phyloP scores from a whole-genome alignment of 1,284 basidiomycete genomes.

The Puccinia coronata region DNA sequence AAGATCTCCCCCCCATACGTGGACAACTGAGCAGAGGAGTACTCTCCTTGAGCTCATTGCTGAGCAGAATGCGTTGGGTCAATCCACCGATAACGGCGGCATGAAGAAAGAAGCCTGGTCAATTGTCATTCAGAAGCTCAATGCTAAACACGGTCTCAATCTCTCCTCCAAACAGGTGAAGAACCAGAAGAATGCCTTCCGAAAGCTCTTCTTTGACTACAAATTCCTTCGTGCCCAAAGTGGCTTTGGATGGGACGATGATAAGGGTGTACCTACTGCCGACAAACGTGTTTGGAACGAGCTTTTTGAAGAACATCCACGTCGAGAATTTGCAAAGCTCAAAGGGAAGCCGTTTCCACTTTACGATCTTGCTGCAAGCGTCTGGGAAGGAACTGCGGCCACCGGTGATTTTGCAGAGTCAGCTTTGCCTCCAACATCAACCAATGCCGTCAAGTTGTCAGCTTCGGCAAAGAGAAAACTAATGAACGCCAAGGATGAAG shows the following conservation, averaged over 20 bases:
- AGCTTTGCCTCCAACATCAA: neutral
- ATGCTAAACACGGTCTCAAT: neutral
- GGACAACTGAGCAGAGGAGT: neutral
- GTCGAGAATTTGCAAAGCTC: neutral
- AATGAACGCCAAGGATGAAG: too few relatives aligned
- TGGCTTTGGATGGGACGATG: constrained; percentile 3
- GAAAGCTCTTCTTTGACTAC: neutral
- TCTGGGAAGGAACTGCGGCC: neutral
- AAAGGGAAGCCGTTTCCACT: neutral
- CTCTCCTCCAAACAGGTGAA: neutral
- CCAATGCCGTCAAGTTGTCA: neutral
- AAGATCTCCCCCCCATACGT: neutral
- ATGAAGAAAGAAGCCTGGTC: constrained; percentile 1
- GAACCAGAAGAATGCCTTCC: neutral
- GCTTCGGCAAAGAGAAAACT: neutral
- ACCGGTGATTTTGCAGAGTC: neutral
- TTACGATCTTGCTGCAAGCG: neutral
- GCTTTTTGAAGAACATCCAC: neutral
- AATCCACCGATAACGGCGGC: neutral
- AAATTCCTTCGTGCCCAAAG: neutral
- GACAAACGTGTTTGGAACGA: neutral
- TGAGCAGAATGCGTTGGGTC: neutral
- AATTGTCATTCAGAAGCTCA: neutral
- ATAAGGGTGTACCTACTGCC: neutral
- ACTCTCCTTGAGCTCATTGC: neutral